Conservation (phyloP, 2,329 filamentous ascomycete genomes). For the Nemania diffusa region DNA sequence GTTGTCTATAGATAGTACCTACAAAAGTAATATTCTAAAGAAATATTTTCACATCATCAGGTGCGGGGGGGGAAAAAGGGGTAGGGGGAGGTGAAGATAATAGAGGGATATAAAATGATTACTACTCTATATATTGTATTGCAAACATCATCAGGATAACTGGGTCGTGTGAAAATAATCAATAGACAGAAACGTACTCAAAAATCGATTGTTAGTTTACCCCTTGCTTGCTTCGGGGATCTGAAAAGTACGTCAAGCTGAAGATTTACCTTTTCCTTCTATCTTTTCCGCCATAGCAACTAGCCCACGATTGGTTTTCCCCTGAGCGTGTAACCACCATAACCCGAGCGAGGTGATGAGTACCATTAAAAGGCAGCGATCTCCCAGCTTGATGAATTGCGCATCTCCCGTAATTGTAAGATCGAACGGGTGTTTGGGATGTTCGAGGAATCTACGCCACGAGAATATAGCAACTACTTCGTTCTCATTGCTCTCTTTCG, state of each 20-base stretch:
- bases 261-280: neutral
- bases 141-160: no score
- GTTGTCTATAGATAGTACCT: no score
- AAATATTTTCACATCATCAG: no score
- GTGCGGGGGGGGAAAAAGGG: no score
- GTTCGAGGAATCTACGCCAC: slow-evolving; percentile 19
- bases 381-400: slow-evolving; percentile 14
- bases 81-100: no score
- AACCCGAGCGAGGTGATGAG: slow-evolving; percentile 27
- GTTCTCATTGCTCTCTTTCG: neutral
- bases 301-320: neutral
- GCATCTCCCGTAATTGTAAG: slow-evolving; percentile 15
- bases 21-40: no score
- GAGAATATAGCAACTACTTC: slow-evolving; percentile 26
- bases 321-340: slow-evolving; percentile 27
- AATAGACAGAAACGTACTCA: no score
- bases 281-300: slow-evolving; percentile 15
- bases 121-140: no score
- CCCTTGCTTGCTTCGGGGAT: no score
- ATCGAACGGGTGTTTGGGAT: slow-evolving; percentile 26
- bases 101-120: no score
- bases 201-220: no score
- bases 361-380: slow-evolving; percentile 22
- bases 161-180: no score
- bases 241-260: neutral